Percentiles rank a stretch among this genome's conserved stretches.
Conservation (phyloP, 305 asterid genomes). For the Salvia sclarea region DNA sequence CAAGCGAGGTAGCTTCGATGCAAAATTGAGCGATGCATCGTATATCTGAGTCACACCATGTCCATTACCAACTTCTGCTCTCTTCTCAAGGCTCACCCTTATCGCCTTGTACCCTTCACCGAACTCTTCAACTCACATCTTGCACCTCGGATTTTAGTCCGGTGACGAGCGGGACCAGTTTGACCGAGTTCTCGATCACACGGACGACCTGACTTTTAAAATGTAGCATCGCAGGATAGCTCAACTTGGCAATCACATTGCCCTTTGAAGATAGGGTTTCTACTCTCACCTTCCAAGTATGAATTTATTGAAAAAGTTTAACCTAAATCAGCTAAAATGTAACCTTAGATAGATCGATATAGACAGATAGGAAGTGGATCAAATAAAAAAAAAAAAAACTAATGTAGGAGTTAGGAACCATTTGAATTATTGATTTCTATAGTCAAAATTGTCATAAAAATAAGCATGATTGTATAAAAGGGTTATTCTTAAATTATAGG, state of each 20-base stretch:
- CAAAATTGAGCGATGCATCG: slow-evolving; percentile 45
- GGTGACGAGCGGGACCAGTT: slow-evolving; percentile 41
- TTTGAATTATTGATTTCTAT: too few species aligned
- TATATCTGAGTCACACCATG: slow-evolving; percentile 67
- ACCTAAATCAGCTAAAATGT: too few species aligned
- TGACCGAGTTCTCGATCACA: slow-evolving; percentile 32
- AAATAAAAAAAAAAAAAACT: too few species aligned
- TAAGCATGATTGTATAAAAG: too few species aligned
- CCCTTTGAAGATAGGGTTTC: slow-evolving; percentile 54
- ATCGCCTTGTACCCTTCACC: slow-evolving; percentile 29
- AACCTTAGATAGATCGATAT: too few species aligned
- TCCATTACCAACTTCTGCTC: slow-evolving; percentile 54
- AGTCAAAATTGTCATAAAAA: too few species aligned
- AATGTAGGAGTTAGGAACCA: too few species aligned
- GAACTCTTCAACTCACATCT: slow-evolving; percentile 39
- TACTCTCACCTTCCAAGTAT: slow-evolving; percentile 53
- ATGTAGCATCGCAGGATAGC: slow-evolving; percentile 61
- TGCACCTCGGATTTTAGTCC: slow-evolving; percentile 64
- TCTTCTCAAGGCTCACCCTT: slow-evolving; percentile 54
- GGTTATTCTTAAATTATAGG: too few species aligned
- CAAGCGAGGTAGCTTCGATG: slow-evolving; percentile 52
- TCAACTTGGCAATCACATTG: slow-evolving; percentile 39
- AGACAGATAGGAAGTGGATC: too few species aligned
- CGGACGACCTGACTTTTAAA: slow-evolving; percentile 44
- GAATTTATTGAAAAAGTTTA: neutral